Evolutionary conservation across 1,139 yeast species (phyloP), one percentile per base, ranked within the genome.

Genomic region (Torulaspora globosa): DNA sequence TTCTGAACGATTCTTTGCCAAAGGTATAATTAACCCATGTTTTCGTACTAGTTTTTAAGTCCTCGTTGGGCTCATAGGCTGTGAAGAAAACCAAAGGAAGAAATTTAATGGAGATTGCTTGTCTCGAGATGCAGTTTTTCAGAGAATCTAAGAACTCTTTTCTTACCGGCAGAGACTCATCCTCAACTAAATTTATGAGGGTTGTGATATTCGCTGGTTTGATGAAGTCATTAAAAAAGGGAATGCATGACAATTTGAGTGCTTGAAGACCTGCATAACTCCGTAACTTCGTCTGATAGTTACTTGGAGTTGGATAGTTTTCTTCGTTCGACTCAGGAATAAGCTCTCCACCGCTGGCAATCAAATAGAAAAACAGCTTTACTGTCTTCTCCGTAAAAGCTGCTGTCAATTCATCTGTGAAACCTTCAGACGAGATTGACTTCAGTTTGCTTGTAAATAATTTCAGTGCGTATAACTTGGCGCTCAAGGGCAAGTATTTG

Each of bases 331-430:
- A 43, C 21, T 73, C 72, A 23, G 76, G 71, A 2, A 82, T 78
- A 23, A 89, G 75, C 59, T 89, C 96, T n/a, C 96, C 96, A 39
- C 85, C 84, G 61, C 84, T 84, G 2, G 82, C 79, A 39, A 89
- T 78, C 28, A 85, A 69, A 1, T 90, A 79, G 34, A 78, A 71
- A 36, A 88, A 71, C 33, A 87, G 67, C 54, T 84, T 85, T 50
- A 87, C 66, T 0, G 85, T 80, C 7, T 90, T 88, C 45, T 73
- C 78, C 0, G 84, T 79, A 50, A 68, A 70, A 54, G 69, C 50
- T 26, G 66, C 69, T 46, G 61, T 59, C 43, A 58, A 65, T 1
- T 59, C 63, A 16, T 65, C 62, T 2, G 59, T 52, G 1, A 45
- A 42, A 1, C 55, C 45, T 27, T 57, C 63, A 5, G 50, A 46